Evolutionary conservation across 2,329 filamentous ascomycete species (phyloP), one percentile per base, ranked within the genome.

Genomic region (Metarhizium humberi): DNA sequence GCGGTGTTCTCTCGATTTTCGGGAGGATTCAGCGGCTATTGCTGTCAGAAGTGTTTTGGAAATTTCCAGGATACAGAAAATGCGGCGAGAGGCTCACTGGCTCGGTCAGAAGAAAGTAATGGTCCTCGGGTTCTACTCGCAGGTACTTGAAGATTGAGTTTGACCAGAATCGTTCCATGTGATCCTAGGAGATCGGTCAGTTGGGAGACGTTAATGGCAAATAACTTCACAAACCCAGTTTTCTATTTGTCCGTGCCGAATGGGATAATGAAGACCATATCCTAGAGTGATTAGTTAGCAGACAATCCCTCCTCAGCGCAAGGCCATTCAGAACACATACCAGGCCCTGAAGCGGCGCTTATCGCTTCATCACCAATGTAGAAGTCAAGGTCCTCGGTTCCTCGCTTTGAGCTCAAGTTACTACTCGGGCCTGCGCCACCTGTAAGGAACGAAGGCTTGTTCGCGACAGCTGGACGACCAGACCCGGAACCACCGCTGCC

Each of bases 81-180:
- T 18, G 6, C 6, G 14, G n/a, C 29, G n/a, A 32, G 38, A 36
- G n/a, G 55, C 85, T 70, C 81, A 96, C 92, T 57, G 94, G 94
- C 71, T 99, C 94, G 58, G 94, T 99, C 57, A 99, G 85, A 59
- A 99, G 85, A 73, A 99, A 99, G 78, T 96, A 92, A 74, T 99
- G 94, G 70, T 99, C 94, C 75, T 99, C 94, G 34, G 94, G 94
- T 75, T 99, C 94, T 63, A 99, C 94, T 65, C 94, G 85, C 53
- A 99, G 82, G 69, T 99, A 99, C 73, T 99, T 99, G 84, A 99
- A 99, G 75, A 99, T 99, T 60, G 94, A 99, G 77, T 97, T 97
- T 63, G 95, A 97, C 94, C 94, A 99, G 77, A 97, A 99, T 60
- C 94, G 87, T 74, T 99, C 94, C 94, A 99, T 99, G 67, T 96